phyloP scores from a whole-genome alignment of 371 early-diverging fungal species.

The Choanephora cucurbitarum region DNA sequence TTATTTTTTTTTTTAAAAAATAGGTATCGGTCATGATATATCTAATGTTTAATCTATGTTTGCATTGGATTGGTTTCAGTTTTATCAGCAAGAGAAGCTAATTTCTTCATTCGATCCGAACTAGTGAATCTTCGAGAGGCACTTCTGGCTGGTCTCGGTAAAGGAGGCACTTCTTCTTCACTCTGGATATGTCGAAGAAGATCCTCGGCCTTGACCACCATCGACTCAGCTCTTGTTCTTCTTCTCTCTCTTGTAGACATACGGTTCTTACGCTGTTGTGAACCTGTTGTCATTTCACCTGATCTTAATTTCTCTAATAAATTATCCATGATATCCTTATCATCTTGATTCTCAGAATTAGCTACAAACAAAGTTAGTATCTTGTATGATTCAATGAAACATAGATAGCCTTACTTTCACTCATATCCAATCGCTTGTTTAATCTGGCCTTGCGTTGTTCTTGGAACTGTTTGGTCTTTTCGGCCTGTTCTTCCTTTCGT shows the following conservation, averaged over 20 bases:
- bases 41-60: no score
- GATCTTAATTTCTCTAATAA: conserved; percentile 76
- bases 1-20: no score
- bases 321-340: conserved; percentile 85
- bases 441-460: conserved; percentile 47
- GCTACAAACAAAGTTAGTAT: conserved; percentile 1
- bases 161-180: conserved; percentile 43
- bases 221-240: conserved; percentile 58
- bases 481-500: conserved; percentile 42
- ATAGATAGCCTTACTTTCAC: conserved; percentile 36
- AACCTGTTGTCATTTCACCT: conserved; percentile 64
- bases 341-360: conserved; percentile 50
- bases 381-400: no score
- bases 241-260: conserved; percentile 46
- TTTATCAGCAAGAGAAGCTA: conserved; percentile 47
- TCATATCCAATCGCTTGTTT: conserved; percentile 39
- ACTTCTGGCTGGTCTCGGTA: conserved; percentile 27
- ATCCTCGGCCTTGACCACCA: conserved; percentile 72
- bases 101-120: conserved; percentile 40
- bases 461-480: conserved; percentile 42
- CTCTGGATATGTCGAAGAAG: conserved; percentile 67
- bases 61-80: conserved; percentile 4
- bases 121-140: conserved; percentile 38
- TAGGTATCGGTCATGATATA: no score
- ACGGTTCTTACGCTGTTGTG: conserved; percentile 52